Conservation (phyloP, 2,329 filamentous ascomycete genomes). For the Trichoderma sp. region DNA sequence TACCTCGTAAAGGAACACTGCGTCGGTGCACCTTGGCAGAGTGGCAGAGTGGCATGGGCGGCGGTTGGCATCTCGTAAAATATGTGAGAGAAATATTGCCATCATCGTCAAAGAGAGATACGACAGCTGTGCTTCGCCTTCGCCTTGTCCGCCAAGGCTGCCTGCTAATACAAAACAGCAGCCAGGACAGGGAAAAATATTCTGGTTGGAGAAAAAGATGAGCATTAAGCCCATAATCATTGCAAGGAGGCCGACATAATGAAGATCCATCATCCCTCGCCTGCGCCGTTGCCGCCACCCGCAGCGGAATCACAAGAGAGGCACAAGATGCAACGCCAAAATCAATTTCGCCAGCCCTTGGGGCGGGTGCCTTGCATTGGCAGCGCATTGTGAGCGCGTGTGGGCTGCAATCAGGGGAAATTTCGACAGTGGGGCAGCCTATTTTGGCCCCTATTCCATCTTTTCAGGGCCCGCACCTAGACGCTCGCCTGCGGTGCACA, state of each 20-base stretch:
- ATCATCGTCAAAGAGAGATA: not conserved
- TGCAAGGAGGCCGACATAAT: not conserved
- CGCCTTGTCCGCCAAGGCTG: not conserved
- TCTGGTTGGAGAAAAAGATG: not conserved
- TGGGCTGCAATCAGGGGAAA: conserved; percentile 15
- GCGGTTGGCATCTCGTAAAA: not conserved
- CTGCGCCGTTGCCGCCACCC: not conserved
- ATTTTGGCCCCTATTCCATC: conserved; percentile 8
- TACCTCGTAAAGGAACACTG: not conserved
- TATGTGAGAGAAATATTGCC: not conserved
- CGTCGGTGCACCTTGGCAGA: not conserved
- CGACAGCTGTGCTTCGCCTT: not conserved
- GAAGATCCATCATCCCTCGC: not conserved
- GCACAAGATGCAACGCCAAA: not conserved
- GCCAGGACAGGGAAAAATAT: not conserved
- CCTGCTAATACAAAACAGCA: not conserved
- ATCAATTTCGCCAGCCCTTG: not conserved
- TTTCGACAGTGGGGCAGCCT: conserved; percentile 1
- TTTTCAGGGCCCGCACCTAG: not conserved
- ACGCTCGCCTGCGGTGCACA: not conserved
- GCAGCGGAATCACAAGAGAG: not conserved
- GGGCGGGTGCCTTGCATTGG: not conserved
- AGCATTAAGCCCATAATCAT: not conserved
- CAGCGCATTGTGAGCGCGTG: not conserved
- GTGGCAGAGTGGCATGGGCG: not conserved